Evolutionary conservation across 2,329 filamentous ascomycete species (phyloP).

Genomic region (Mycogone perniciosa): DNA sequence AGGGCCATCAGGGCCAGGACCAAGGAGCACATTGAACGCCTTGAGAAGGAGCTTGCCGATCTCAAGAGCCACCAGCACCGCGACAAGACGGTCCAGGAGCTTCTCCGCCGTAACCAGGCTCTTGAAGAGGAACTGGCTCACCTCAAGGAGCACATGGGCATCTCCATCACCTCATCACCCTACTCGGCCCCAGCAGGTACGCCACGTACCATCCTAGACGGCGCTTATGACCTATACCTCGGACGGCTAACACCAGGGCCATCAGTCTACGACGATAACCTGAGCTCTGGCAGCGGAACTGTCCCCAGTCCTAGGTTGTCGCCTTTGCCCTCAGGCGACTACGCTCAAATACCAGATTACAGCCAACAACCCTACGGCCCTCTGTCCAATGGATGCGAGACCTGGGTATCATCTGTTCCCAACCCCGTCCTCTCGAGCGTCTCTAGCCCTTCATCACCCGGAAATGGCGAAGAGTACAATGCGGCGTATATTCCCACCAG

Average conservation of each 20-base stretch:
- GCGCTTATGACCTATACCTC: constrained; percentile 8
- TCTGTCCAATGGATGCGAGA: constrained; percentile 37
- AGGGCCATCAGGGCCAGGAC: constrained; percentile 80
- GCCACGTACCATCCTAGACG: constrained; percentile 16
- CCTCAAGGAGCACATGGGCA: constrained; percentile 39
- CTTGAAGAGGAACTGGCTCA: constrained; percentile 47
- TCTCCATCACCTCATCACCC: constrained; percentile 34
- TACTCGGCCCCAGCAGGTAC: constrained; percentile 37
- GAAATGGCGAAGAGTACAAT: constrained; percentile 41
- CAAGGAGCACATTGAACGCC: constrained; percentile 73
- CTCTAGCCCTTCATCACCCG: constrained; percentile 47
- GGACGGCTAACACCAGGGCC: constrained; percentile 18
- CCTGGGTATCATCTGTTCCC: constrained; percentile 40
- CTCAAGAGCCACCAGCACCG: constrained; percentile 48
- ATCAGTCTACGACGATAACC: constrained; percentile 37
- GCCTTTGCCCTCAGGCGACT: constrained; percentile 40
- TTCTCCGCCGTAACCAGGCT: constrained; percentile 45
- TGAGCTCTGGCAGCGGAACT: constrained; percentile 32
- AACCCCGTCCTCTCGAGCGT: constrained; percentile 42
- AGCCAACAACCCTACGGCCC: constrained; percentile 31
- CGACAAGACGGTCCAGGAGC: constrained; percentile 46
- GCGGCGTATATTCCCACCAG: constrained; percentile 43
- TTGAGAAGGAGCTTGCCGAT: constrained; percentile 70
- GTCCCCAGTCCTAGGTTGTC: constrained; percentile 40
- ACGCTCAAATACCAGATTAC: constrained; percentile 37